Evolutionary conservation across 2,329 filamentous ascomycete species (phyloP), one percentile per base, ranked within the genome.

Genomic region (Aspergillus tubingensis): DNA sequence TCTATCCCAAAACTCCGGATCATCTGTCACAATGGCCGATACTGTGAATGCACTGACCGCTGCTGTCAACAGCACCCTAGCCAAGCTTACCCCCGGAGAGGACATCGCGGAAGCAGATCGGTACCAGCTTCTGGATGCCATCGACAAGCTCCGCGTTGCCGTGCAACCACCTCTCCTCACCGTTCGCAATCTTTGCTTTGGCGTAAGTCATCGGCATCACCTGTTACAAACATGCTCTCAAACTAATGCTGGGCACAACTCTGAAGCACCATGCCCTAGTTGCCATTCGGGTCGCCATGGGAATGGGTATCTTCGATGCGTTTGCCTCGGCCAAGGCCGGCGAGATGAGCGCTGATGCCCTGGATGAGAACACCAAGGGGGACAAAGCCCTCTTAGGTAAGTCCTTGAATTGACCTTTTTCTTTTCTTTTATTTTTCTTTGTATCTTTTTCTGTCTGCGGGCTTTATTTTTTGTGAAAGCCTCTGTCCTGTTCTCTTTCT

Each of bases 301-400:
- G 65, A 1, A 67, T 68, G 68, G 65, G 65, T 7, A 39, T 70
- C 30, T 68, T 70, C 49, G 65, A 70, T 44, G 62, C 67, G 3
- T 65, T 67, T 8, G 54, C 50, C 21, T 27, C 41, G 19, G 39
- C 60, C 1, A 38, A 60, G 11, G 44, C 49, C 8, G 30, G n/a
- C 0, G 57, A 62, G 1, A 39, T 67, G 54, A 60, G 54, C 2
- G 5, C 65, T 2, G 58, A 63, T 15, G 65, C 67, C n/a, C 57
- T 70, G 10, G 30, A 49, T 11, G 27, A 25, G 5, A 55, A 63
- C 10, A 61, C 55, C 1, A 61, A 65, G 30, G 66, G 65, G 1
- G 65, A 66, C 25, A 47, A 60, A 27, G 25, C 47, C 7, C 57
- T 67, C 15, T 39, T 67, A 8, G 43, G 66, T 67, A 61, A n/a